Conservation (phyloP, 257 asterid species). For the Lycium barbarum region DNA sequence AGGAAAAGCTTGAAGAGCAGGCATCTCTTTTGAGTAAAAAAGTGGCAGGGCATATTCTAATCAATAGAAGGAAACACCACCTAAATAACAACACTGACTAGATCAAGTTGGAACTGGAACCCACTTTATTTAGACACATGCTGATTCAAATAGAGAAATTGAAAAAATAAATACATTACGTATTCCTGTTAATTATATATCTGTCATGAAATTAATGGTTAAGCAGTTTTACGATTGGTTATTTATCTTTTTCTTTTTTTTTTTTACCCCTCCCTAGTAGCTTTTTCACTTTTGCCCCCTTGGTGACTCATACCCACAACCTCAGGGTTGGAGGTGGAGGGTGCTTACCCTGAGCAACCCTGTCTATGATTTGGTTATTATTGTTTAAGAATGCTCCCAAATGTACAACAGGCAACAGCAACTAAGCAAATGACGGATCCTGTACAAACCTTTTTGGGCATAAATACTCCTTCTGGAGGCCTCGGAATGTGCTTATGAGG, state of each 20-base stretch:
- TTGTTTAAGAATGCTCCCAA: constrained; percentile 28
- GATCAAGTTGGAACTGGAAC: background rate
- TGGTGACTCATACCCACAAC: no score
- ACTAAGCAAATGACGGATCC: background rate
- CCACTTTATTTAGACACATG: background rate
- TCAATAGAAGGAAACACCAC: constrained; percentile 6
- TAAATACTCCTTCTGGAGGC: constrained; percentile 69
- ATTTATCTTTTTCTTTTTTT: no score
- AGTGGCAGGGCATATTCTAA: background rate
- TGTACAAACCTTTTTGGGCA: constrained; percentile 76
- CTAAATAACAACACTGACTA: background rate
- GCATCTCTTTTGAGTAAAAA: background rate
- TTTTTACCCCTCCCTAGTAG: no score
- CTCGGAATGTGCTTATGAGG: constrained; percentile 76
- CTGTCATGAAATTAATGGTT: constrained; percentile 20
- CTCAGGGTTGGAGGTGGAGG: no score
- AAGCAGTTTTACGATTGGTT: background rate
- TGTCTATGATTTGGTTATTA: background rate
- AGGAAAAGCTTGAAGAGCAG: background rate
- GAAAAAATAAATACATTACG: background rate
- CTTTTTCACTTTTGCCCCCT: no score
- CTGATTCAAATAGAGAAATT: background rate
- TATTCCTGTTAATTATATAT: background rate
- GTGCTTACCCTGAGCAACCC: no score
- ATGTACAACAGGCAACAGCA: constrained; percentile 22